Evolutionary conservation across 192 early-diverging fungal species (phyloP).

Genomic region (Umbelopsis vinacea): DNA sequence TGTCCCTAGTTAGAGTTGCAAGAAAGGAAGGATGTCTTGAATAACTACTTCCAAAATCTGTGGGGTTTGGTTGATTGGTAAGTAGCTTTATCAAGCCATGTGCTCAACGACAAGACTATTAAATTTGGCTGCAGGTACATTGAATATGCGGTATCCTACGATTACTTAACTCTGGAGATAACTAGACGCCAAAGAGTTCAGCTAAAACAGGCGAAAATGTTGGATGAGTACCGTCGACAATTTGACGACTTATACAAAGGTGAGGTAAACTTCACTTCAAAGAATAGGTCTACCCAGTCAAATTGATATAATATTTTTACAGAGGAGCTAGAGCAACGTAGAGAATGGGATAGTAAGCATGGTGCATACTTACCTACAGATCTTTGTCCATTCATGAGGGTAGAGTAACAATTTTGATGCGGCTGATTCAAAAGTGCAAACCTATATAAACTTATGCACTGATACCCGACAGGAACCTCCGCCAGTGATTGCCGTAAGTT

Average conservation of each 20-base stretch:
- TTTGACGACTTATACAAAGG: slow-evolving; percentile 32
- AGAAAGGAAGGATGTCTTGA: slow-evolving; percentile 27
- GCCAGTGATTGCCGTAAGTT: neutral
- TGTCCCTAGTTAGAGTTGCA: slow-evolving; percentile 20
- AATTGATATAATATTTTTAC: neutral
- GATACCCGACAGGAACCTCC: neutral
- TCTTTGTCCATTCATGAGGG: slow-evolving; percentile 39
- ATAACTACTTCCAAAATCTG: slow-evolving; percentile 33
- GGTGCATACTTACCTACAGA: slow-evolving; percentile 39
- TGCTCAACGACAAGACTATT: neutral
- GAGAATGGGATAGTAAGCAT: slow-evolving; percentile 31
- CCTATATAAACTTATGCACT: neutral
- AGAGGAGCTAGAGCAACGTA: slow-evolving; percentile 37
- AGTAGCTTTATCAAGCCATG: neutral
- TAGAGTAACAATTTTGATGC: neutral
- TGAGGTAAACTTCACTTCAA: neutral
- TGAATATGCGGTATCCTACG: slow-evolving; percentile 30
- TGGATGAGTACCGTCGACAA: slow-evolving; percentile 16
- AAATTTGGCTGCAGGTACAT: slow-evolving; percentile 21
- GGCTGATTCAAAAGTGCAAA: neutral
- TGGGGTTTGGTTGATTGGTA: slow-evolving; percentile 30
- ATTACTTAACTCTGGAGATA: slow-evolving; percentile 33
- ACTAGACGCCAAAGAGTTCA: slow-evolving; percentile 28
- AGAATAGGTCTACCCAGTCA: neutral
- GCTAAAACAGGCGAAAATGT: slow-evolving; percentile 23